Evolutionary conservation across 192 early-diverging fungal species (phyloP).

Genomic region (Cladochytrium replicatum): DNA sequence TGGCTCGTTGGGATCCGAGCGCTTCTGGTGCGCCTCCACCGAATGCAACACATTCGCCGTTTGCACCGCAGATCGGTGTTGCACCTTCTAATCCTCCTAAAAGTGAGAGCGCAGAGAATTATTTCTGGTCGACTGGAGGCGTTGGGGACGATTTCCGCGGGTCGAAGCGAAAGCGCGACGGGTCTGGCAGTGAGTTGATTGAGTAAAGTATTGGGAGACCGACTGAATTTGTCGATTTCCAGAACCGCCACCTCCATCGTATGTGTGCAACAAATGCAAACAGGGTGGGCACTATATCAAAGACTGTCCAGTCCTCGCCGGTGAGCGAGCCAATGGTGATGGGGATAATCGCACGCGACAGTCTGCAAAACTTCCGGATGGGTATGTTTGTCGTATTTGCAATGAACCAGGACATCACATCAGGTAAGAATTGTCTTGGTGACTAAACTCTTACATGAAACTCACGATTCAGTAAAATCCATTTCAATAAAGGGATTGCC

Average conservation of each 20-base stretch:
- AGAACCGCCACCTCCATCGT: constrained; percentile 27
- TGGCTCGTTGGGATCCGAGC: too few species aligned
- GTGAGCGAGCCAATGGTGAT: constrained; percentile 2
- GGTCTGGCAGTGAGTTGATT: background rate
- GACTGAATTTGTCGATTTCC: constrained; percentile 6
- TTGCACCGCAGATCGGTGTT: too few species aligned
- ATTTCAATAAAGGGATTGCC: constrained; percentile 36
- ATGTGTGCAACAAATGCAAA: constrained; percentile 47
- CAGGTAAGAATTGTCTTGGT: too few species aligned
- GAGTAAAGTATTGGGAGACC: background rate
- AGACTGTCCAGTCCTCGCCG: constrained; percentile 29
- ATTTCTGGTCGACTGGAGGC: too few species aligned
- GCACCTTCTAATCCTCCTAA: too few species aligned
- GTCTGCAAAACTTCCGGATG: constrained; percentile 24
- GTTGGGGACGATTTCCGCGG: too few species aligned
- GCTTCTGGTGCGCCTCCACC: too few species aligned
- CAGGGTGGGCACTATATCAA: constrained; percentile 43
- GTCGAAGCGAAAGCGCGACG: too few species aligned
- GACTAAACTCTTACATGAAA: too few species aligned
- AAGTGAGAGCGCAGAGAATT: too few species aligned
- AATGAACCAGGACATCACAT: constrained; percentile 41
- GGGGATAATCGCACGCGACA: constrained; percentile 17
- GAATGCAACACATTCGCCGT: too few species aligned
- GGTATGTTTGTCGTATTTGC: constrained; percentile 41
- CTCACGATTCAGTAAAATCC: too few species aligned